Conservation (phyloP, 805 yeast species). For the Starmera amethionina region DNA sequence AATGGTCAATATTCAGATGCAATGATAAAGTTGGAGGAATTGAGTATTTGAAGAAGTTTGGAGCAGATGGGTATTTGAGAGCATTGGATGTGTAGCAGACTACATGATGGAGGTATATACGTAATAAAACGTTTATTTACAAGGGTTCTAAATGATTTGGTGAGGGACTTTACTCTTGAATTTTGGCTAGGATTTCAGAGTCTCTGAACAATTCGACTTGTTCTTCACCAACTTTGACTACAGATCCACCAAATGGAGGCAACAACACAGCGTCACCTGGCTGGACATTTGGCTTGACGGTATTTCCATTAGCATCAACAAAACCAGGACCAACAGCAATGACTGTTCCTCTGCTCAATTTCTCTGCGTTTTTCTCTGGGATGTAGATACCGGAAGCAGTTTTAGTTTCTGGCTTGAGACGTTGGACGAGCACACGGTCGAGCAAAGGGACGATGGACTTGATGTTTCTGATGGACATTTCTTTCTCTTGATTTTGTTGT, state of each 20-base stretch:
- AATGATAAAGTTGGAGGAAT: slow-evolving; percentile 38
- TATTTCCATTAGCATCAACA: slow-evolving; percentile 63
- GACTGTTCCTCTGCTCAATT: slow-evolving; percentile 86
- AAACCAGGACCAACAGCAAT: slow-evolving; percentile 94
- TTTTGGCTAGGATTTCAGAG: slow-evolving; percentile 89
- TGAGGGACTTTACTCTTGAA: slow-evolving; percentile 39
- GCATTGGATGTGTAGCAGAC: slow-evolving; percentile 8
- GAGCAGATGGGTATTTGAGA: slow-evolving; percentile 52
- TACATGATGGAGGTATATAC: neutral
- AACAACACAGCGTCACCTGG: slow-evolving; percentile 92
- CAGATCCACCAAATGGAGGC: slow-evolving; percentile 89
- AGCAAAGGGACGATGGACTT: slow-evolving; percentile 85
- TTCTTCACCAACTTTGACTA: slow-evolving; percentile 81
- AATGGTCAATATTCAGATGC: slow-evolving; percentile 60
- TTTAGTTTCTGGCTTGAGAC: slow-evolving; percentile 82
- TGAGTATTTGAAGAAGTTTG: slow-evolving; percentile 37
- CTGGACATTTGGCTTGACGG: slow-evolving; percentile 63
- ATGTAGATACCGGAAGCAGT: slow-evolving; percentile 89
- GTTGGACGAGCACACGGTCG: slow-evolving; percentile 94
- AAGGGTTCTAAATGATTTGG: slow-evolving; percentile 1
- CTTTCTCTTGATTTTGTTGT: too few species aligned
- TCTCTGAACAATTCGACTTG: slow-evolving; percentile 79
- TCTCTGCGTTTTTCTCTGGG: slow-evolving; percentile 94
- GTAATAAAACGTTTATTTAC: slow-evolving; percentile 3
- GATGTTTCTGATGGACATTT: slow-evolving; percentile 25